These are phyloP conservation scores for Aspergillus ellipticus DNA, from an alignment of 495 filamentous ascomycete species.

Conservation along the genomic window DNA sequence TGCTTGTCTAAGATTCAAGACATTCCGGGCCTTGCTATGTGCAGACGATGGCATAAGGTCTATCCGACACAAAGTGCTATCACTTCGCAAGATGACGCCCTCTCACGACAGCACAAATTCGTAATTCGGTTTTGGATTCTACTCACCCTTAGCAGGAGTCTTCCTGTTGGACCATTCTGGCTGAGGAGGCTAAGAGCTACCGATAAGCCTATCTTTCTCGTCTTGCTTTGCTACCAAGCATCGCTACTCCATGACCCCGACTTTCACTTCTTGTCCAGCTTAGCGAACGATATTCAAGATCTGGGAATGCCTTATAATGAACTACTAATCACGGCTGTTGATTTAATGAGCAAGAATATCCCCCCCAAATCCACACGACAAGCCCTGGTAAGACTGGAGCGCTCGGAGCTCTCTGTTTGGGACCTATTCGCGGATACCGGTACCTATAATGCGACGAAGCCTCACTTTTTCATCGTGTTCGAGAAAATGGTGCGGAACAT, in stretches of 20 bases:
- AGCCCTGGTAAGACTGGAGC: slow-evolving; percentile 31
- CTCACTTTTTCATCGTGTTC: slow-evolving; percentile 25
- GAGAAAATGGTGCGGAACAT: slow-evolving; percentile 32
- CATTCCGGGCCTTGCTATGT: slow-evolving; percentile 20
- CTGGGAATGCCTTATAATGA: slow-evolving; percentile 33
- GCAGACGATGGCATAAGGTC: slow-evolving; percentile 27
- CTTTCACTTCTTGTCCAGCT: slow-evolving; percentile 26
- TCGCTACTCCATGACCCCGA: background rate
- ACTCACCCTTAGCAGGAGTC: slow-evolving; percentile 25
- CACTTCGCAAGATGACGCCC: background rate
- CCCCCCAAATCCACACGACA: slow-evolving; percentile 22
- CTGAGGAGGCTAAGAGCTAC: slow-evolving; percentile 14
- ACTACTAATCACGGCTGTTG: slow-evolving; percentile 26
- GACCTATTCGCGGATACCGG: slow-evolving; percentile 29
- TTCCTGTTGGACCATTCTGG: slow-evolving; percentile 16
- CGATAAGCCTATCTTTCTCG: slow-evolving; percentile 22
- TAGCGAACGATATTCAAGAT: slow-evolving; percentile 30
- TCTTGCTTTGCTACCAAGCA: slow-evolving; percentile 33
- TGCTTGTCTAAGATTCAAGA: slow-evolving; percentile 24
- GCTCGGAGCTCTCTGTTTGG: slow-evolving; percentile 22
- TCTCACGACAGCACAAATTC: slow-evolving; percentile 26
- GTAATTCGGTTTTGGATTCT: slow-evolving; percentile 38
- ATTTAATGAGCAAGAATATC: slow-evolving; percentile 23
- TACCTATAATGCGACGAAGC: slow-evolving; percentile 23
- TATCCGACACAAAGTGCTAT: background rate